phyloP scores from a whole-genome alignment of 2,329 filamentous ascomycete genomes.

The Monosporascus cannonballus region DNA sequence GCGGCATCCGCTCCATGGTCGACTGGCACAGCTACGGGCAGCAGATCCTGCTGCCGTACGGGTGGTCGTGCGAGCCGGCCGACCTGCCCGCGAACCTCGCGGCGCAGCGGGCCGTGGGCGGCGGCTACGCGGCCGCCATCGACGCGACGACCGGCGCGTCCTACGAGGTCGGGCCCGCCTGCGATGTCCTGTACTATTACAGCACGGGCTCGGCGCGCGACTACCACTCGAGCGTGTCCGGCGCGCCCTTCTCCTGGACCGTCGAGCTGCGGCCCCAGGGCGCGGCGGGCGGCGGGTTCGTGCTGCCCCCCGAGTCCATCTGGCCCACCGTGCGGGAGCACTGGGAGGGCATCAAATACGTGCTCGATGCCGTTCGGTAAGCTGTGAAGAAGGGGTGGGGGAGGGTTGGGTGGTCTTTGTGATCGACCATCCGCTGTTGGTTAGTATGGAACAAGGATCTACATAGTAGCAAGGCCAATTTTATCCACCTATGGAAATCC shows the following conservation, averaged over 20 bases:
- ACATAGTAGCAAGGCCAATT: no score
- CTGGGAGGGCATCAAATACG: slow-evolving; percentile 20
- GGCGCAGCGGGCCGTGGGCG: slow-evolving; percentile 34
- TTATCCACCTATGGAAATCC: no score
- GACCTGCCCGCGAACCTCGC: slow-evolving; percentile 31
- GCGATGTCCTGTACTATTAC: slow-evolving; percentile 18
- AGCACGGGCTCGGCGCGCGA: slow-evolving; percentile 19
- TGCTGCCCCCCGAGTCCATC: slow-evolving; percentile 19
- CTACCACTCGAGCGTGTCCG: slow-evolving; percentile 17
- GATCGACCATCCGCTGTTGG: no score
- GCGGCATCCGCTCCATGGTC: slow-evolving; percentile 49
- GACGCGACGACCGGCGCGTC: slow-evolving; percentile 25
- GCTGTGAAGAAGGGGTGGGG: neutral
- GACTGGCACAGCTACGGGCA: slow-evolving; percentile 55
- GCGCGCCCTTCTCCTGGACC: slow-evolving; percentile 20
- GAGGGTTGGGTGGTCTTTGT: no score
- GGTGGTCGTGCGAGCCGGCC: slow-evolving; percentile 24
- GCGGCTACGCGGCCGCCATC: slow-evolving; percentile 30
- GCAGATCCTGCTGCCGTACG: slow-evolving; percentile 47
- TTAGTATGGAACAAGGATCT: no score
- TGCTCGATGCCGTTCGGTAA: neutral
- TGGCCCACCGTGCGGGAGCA: slow-evolving; percentile 19
- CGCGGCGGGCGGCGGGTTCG: slow-evolving; percentile 18
- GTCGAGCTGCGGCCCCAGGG: slow-evolving; percentile 17
- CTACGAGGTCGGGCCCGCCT: slow-evolving; percentile 20